These are phyloP conservation scores for Pseudocercospora pini-densiflorae DNA, from an alignment of 2,329 filamentous ascomycete species.

Conservation along the genomic window DNA sequence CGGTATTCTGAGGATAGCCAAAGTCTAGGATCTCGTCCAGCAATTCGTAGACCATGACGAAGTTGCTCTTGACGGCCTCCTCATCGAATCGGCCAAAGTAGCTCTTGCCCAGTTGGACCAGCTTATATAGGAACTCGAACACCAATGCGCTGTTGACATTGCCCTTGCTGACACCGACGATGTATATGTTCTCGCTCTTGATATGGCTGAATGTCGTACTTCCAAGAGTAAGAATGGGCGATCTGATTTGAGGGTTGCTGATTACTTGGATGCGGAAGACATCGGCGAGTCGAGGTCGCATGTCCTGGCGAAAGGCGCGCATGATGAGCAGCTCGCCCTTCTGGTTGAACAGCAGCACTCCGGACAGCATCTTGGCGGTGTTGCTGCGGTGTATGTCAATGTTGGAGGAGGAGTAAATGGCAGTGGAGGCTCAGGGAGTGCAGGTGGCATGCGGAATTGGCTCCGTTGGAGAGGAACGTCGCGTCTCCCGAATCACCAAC, in stretches of 20 bases:
- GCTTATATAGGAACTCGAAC: conserved; percentile 94
- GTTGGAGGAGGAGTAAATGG: conserved; percentile 6
- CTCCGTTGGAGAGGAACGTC: not conserved
- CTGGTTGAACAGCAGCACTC: conserved; percentile 98
- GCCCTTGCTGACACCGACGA: conserved; percentile 97
- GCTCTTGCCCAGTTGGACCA: conserved; percentile 86
- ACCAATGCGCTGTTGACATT: conserved; percentile 98
- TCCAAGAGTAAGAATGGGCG: conserved; percentile 93
- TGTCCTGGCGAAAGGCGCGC: conserved; percentile 97
- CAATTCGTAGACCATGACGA: conserved; percentile 96
- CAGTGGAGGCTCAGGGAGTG: conserved; percentile 3
- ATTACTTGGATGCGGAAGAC: conserved; percentile 99
- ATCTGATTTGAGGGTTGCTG: conserved; percentile 95
- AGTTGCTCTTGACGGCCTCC: conserved; percentile 99
- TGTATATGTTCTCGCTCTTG: conserved; percentile 98
- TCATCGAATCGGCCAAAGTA: conserved; percentile 99
- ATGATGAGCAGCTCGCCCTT: conserved; percentile 99
- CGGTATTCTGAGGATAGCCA: conserved; percentile 98
- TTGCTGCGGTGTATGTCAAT: not conserved
- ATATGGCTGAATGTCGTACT: conserved; percentile 99
- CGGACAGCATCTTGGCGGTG: conserved; percentile 78
- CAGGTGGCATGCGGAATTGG: not conserved
- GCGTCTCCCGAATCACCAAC: conserved; percentile 17
- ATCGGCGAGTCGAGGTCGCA: conserved; percentile 93
- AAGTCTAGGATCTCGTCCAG: conserved; percentile 99